phyloP scores from a whole-genome alignment of 257 asterid species.

The Forsythia viridissima region DNA sequence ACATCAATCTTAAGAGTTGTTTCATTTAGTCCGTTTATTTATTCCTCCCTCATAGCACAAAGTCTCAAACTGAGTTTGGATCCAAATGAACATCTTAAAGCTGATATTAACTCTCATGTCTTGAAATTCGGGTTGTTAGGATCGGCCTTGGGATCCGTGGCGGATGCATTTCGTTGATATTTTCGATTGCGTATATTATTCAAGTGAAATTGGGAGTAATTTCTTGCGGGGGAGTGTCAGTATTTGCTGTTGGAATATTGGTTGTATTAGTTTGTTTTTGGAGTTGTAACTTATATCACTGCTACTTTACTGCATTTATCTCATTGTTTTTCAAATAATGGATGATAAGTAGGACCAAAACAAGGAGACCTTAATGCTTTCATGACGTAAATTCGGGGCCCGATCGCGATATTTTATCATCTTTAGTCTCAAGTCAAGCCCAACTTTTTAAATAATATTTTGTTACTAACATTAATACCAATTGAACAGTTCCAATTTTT shows the following conservation, averaged over 20 bases:
- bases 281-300: constrained; percentile 17
- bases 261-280: constrained; percentile 9
- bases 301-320: neutral
- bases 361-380: too few species aligned
- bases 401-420: too few species aligned
- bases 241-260: constrained; percentile 1
- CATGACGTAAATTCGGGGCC: too few species aligned
- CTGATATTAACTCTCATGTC: constrained; percentile 18
- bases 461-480: too few species aligned
- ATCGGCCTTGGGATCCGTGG: constrained; percentile 28
- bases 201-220: constrained; percentile 25
- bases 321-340: too few species aligned
- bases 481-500: too few species aligned
- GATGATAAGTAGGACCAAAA: too few species aligned
- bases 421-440: too few species aligned
- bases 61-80: constrained; percentile 26
- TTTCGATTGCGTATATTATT: constrained; percentile 21
- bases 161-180: constrained; percentile 27
- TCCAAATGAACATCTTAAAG: constrained; percentile 19
- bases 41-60: constrained; percentile 38
- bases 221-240: constrained; percentile 27
- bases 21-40: constrained; percentile 37
- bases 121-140: constrained; percentile 22
- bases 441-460: too few species aligned
- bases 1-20: too few species aligned